Evolutionary conservation across 2,329 filamentous ascomycete genomes (phyloP), one percentile per base, ranked within the genome.

Genomic region (Phialophora tarda): DNA sequence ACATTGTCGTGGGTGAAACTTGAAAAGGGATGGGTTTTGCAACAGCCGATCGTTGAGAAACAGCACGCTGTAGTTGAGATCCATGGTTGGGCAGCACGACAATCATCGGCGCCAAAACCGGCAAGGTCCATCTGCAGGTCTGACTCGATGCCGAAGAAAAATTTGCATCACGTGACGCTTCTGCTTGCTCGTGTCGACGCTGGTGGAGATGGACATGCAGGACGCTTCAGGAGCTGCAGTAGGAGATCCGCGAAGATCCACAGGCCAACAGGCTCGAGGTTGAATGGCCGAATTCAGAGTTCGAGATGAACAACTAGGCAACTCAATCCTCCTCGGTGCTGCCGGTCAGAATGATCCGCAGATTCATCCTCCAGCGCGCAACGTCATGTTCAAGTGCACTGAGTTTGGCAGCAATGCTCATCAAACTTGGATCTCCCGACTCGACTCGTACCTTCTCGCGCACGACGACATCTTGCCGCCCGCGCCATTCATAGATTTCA

Each of bases 401-500:
- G 71, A 97, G 81, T 79, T 97, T 97, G 4, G 92, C 90, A 77
- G 91, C 89, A 38, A 95, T 83, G 41, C 91, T 90, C 76, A 97
- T 88, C 70, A 97, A 77, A 72, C 88, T 93, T 0, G 94, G 94
- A 77, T 98, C 93, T 63, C 93, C 91, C 73, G 88, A 94, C 78
- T 97, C 93, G 1, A 97, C 89, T 48, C 91, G 85, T 4, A 97
- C 86, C 80, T 97, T 97, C 77, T 97, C 94, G 71, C 89, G 88
- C 54, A 98, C 94, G 70, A 88, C 89, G 2, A 97, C 93, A 68
- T 95, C 88, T 63, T 88, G 84, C 4, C 86, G 85, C 14, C 81
- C 82, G 41, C 64, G 67, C 78, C 85, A 97, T 3, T 81, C 82
- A 77, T 96, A 97, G 0, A 91, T 81, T 44, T 88, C 85, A 67